phyloP scores from a whole-genome alignment of 2,329 filamentous ascomycete species.

The Pseudocercospora musae region DNA sequence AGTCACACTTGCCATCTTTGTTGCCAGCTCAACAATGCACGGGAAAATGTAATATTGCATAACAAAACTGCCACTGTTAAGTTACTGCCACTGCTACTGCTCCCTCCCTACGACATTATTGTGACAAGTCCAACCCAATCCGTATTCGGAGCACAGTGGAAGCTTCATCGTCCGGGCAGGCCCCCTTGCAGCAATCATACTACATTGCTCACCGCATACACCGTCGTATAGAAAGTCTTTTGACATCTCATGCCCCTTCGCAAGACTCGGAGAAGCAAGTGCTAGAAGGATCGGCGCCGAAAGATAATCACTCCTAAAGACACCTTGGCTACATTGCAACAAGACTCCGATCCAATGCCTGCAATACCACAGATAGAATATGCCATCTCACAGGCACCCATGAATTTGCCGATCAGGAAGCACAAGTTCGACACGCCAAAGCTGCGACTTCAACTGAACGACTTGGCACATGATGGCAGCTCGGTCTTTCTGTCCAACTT shows the following conservation, averaged over 20 bases:
- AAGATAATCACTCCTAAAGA: background rate
- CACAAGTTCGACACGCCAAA: slow-evolving; percentile 42
- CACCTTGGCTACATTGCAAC: background rate
- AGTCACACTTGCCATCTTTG: background rate
- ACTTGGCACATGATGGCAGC: slow-evolving; percentile 57
- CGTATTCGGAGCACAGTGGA: background rate
- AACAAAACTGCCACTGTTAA: background rate
- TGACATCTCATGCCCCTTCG: too few species aligned
- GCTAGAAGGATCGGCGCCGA: background rate
- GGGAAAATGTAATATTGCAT: background rate
- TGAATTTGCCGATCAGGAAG: slow-evolving; percentile 24
- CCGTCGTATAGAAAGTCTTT: too few species aligned
- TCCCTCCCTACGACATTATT: background rate
- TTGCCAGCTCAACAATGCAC: background rate
- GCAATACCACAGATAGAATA: slow-evolving; percentile 17
- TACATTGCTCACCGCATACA: too few species aligned
- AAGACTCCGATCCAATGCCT: slow-evolving; percentile 7
- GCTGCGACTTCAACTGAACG: slow-evolving; percentile 48
- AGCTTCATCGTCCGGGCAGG: background rate
- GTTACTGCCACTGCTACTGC: too few species aligned
- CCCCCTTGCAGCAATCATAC: too few species aligned
- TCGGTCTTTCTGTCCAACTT: slow-evolving; percentile 65
- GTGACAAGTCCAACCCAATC: background rate
- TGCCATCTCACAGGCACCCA: slow-evolving; percentile 15
- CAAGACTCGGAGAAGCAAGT: too few species aligned